These are phyloP conservation scores for Fusarium pseudograminearum DNA, from an alignment of 2,329 filamentous ascomycete genomes.

Conservation along the genomic window DNA sequence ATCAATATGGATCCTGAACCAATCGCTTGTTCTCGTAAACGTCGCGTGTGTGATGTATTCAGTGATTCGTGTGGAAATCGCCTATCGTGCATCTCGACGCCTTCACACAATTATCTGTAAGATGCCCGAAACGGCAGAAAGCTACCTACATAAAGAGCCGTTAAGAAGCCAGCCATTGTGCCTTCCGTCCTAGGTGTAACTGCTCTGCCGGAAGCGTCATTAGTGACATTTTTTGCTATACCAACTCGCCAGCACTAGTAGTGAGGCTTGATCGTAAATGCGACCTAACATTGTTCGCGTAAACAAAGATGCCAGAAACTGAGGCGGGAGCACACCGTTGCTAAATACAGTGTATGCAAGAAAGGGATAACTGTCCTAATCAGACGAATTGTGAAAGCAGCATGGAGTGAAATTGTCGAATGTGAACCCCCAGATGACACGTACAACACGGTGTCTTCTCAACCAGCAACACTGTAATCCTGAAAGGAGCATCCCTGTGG, in stretches of 20 bases:
- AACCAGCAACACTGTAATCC: slow-evolving; percentile 5
- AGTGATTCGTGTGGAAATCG: background rate
- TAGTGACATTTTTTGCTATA: slow-evolving; percentile 28
- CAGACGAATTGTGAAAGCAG: slow-evolving; percentile 2
- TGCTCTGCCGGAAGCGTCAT: slow-evolving; percentile 35
- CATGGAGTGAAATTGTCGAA: slow-evolving; percentile 1
- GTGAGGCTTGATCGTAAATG: slow-evolving; percentile 11
- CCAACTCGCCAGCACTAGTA: slow-evolving; percentile 12
- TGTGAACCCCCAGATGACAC: slow-evolving; percentile 7
- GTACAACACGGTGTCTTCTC: background rate
- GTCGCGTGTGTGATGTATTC: background rate
- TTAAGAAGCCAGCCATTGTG: slow-evolving; percentile 16
- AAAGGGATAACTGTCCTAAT: slow-evolving; percentile 16
- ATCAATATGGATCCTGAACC: background rate
- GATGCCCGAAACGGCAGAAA: slow-evolving; percentile 28
- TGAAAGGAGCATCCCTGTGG: slow-evolving; percentile 19
- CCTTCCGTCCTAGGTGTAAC: slow-evolving; percentile 3
- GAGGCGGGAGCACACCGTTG: slow-evolving; percentile 7
- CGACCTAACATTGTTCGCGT: slow-evolving; percentile 22
- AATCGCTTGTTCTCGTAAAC: background rate
- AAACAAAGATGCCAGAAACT: background rate
- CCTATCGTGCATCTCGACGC: slow-evolving; percentile 13
- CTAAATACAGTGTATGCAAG: slow-evolving; percentile 21
- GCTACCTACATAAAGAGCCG: slow-evolving; percentile 11
- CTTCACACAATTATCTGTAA: slow-evolving; percentile 10